Evolutionary conservation across 1,284 basidiomycete species (phyloP).

Genomic region (Ganoderma lingzhi): DNA sequence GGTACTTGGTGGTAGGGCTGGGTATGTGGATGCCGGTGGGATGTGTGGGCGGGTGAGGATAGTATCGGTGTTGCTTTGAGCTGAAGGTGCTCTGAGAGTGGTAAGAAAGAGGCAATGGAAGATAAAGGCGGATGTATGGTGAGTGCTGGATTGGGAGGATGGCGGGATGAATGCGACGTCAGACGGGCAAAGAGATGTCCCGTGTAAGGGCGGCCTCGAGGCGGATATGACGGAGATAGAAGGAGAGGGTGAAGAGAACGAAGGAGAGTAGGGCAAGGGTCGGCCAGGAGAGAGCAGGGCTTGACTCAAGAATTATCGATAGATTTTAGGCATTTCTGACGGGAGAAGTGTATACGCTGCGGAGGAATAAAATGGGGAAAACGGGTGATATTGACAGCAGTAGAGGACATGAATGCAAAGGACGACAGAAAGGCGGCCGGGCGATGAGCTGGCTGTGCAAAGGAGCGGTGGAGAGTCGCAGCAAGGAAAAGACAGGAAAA

Average conservation of each 20-base stretch:
- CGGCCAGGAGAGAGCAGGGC: not conserved
- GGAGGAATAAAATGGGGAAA: not conserved
- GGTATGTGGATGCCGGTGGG: not conserved
- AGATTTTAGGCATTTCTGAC: not conserved
- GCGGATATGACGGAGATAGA: slow-evolving; percentile 26
- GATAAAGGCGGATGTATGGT: not conserved
- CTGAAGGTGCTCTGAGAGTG: not conserved
- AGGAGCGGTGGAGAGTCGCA: not conserved
- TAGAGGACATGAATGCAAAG: not conserved
- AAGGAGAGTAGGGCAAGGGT: not conserved
- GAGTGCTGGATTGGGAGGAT: slow-evolving; percentile 8
- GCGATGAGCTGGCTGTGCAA: not conserved
- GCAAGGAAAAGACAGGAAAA: not conserved
- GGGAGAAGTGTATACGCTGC: not conserved
- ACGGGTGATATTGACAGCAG: not conserved
- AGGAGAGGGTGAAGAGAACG: slow-evolving; percentile 4
- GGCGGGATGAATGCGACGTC: slow-evolving; percentile 13
- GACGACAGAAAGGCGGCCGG: not conserved
- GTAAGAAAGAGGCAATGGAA: not conserved
- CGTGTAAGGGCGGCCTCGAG: slow-evolving; percentile 19
- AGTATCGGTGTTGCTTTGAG: not conserved
- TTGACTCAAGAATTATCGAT: not conserved
- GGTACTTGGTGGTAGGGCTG: not conserved
- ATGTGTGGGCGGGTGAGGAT: not conserved
- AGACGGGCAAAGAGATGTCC: not conserved